Evolutionary conservation across 2,329 filamentous ascomycete species (phyloP).

Genomic region (Didymosphaeria variabile): DNA sequence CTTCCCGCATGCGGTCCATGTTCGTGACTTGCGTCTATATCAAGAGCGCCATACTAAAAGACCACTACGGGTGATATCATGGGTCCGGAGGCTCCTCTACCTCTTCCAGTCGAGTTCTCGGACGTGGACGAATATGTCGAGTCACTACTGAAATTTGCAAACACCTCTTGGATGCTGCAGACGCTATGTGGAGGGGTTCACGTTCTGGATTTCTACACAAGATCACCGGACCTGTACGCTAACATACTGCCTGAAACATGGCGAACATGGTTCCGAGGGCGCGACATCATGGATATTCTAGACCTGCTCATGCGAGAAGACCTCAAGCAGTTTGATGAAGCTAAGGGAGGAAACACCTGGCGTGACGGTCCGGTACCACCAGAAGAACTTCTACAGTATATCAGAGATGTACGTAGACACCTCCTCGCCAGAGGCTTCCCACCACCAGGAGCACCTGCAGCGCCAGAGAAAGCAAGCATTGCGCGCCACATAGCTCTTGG

Average conservation of each 20-base stretch:
- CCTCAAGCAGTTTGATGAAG: slow-evolving; percentile 56
- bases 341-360: slow-evolving; percentile 44
- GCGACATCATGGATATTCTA: slow-evolving; percentile 77
- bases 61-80: slow-evolving; percentile 45
- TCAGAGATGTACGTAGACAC: slow-evolving; percentile 74
- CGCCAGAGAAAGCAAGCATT: slow-evolving; percentile 62
- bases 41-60: not conserved
- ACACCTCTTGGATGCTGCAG: slow-evolving; percentile 78
- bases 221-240: slow-evolving; percentile 82
- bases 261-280: slow-evolving; percentile 77
- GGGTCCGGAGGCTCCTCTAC: slow-evolving; percentile 65
- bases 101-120: slow-evolving; percentile 74
- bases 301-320: slow-evolving; percentile 84
- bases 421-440: slow-evolving; percentile 71
- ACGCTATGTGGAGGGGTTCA: slow-evolving; percentile 97
- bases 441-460: slow-evolving; percentile 30
- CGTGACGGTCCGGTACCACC: slow-evolving; percentile 57
- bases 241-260: slow-evolving; percentile 80
- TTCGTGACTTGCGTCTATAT: not conserved
- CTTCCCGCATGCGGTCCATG: slow-evolving; percentile 3
- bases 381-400: slow-evolving; percentile 73
- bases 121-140: slow-evolving; percentile 80
- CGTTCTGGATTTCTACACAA: slow-evolving; percentile 94
- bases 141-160: slow-evolving; percentile 78
- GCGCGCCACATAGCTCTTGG: slow-evolving; percentile 80